Evolutionary conservation across 441 rosid genomes (phyloP).

Genomic region (Theobroma grandiflorum): DNA sequence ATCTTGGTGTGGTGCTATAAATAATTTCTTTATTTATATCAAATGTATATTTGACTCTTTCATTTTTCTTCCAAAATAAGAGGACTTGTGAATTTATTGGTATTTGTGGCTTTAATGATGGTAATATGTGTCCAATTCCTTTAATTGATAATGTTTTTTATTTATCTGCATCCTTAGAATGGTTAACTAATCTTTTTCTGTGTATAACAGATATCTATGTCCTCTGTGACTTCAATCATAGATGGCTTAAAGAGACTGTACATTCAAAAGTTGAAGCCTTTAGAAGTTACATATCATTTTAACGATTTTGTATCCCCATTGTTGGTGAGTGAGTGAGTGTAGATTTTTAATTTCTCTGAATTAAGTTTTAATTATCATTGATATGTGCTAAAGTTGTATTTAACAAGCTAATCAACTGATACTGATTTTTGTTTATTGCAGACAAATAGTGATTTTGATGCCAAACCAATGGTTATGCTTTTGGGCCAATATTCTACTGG

Average conservation of each 20-base stretch:
- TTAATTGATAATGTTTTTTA: conserved; percentile 10
- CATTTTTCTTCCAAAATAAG: neutral
- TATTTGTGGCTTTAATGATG: neutral
- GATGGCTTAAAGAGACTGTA: conserved; percentile 94
- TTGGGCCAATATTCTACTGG: conserved; percentile 99
- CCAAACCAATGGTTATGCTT: conserved; percentile 99
- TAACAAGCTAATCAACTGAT: neutral
- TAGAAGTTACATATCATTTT: conserved; percentile 85
- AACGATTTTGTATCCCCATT: conserved; percentile 90
- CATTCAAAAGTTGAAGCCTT: conserved; percentile 88
- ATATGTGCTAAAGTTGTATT: neutral
- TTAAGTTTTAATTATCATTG: conserved; percentile 9
- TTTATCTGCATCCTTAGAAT: neutral
- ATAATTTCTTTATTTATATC: neutral
- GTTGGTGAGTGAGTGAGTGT: conserved; percentile 57
- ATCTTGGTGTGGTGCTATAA: neutral
- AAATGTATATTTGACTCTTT: conserved; percentile 14
- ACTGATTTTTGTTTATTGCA: conserved; percentile 41
- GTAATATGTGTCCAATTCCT: neutral
- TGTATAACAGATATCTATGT: conserved; percentile 66
- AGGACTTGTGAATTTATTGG: neutral
- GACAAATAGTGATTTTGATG: conserved; percentile 96
- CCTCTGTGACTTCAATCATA: conserved; percentile 89
- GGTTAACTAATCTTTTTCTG: conserved; percentile 15
- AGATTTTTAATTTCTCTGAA: conserved; percentile 4